Evolutionary conservation across 2,329 filamentous ascomycete species (phyloP), one percentile per base, ranked within the genome.

Genomic region (Apiospora koreana): DNA sequence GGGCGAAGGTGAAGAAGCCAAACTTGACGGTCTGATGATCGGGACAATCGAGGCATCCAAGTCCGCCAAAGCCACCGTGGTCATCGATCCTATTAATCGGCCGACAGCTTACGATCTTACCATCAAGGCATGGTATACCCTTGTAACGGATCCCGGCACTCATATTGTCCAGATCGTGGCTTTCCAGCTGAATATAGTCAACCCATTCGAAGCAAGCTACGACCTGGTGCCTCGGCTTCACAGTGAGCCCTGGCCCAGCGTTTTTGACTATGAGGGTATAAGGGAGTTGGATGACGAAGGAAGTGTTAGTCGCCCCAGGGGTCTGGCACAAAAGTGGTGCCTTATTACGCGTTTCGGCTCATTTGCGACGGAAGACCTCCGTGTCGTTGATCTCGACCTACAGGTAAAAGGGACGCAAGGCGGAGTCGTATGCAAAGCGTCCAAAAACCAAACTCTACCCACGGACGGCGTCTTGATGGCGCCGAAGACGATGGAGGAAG

Each of bases 121-220:
- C 35, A 81, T 97, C 65, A 91, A 91, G 73, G 90, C 92, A 1
- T 86, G 89, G 8, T 99, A 99, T 78, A 90, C 93, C 76, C 86
- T 98, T 1, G 84, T 91, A 2, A 93, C 93, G 7, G 95, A 98
- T 77, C 84, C 90, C 0, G 92, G 93, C 67, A 97, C 94, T 1
- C 91, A 92, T 1, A 92, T 98, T 48, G 89, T 91, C 46, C 95
- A 97, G 80, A 89, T 87, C 2, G 82, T 92, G 28, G 86, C 89
- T 1, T 86, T 93, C 48, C 90, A 92, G 68, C 80, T 98, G 6
- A 88, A 90, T 46, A 87, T 98, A 69, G 89, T 94, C 69, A 91
- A 90, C 67, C 94, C 95, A 0, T 98, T 99, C 76, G 94, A 97
- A 81, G 93, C 94, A 21, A 96, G 93, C 76, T 98, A 97, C 79